Conservation (phyloP, 2,329 filamentous ascomycete genomes). For the Pseudomassariella vexata region DNA sequence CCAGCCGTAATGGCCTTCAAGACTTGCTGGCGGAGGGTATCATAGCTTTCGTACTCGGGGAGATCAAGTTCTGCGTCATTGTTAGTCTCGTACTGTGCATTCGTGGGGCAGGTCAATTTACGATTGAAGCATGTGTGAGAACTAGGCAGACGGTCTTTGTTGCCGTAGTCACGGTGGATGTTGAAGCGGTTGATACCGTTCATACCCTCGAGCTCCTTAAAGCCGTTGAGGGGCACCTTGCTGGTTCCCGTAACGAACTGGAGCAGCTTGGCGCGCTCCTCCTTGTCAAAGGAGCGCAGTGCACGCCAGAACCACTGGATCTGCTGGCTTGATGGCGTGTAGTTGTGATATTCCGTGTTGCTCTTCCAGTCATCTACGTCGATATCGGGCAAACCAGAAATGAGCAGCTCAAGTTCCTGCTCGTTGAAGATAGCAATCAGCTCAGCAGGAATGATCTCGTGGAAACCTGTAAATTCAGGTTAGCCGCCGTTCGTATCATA, state of each 20-base stretch:
- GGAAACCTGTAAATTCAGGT: slow-evolving; percentile 61
- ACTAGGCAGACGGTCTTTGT: slow-evolving; percentile 89
- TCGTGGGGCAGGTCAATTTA: slow-evolving; percentile 51
- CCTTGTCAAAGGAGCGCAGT: slow-evolving; percentile 94
- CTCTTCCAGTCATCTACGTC: slow-evolving; percentile 99
- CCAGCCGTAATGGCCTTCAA: slow-evolving; percentile 97
- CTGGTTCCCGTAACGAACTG: slow-evolving; percentile 98
- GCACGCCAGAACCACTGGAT: slow-evolving; percentile 99
- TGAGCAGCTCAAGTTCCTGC: slow-evolving; percentile 92
- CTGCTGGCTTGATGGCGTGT: slow-evolving; percentile 86
- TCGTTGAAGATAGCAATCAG: slow-evolving; percentile 97
- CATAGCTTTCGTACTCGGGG: slow-evolving; percentile 96
- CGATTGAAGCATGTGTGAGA: slow-evolving; percentile 99
- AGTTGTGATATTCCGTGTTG: slow-evolving; percentile 98
- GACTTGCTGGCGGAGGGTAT: slow-evolving; percentile 77
- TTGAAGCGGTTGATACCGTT: slow-evolving; percentile 98
- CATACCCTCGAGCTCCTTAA: slow-evolving; percentile 99
- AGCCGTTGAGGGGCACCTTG: slow-evolving; percentile 96
- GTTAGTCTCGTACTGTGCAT: slow-evolving; percentile 26
- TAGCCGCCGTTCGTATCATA: slow-evolving; percentile 16
- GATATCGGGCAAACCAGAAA: slow-evolving; percentile 94
- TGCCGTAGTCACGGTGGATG: slow-evolving; percentile 95
- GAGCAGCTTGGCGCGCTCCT: slow-evolving; percentile 92
- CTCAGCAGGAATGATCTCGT: slow-evolving; percentile 94
- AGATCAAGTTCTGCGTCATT: slow-evolving; percentile 76